Conservation (phyloP, 1,284 basidiomycete species). For the Rhodotorula mucilaginosa region DNA sequence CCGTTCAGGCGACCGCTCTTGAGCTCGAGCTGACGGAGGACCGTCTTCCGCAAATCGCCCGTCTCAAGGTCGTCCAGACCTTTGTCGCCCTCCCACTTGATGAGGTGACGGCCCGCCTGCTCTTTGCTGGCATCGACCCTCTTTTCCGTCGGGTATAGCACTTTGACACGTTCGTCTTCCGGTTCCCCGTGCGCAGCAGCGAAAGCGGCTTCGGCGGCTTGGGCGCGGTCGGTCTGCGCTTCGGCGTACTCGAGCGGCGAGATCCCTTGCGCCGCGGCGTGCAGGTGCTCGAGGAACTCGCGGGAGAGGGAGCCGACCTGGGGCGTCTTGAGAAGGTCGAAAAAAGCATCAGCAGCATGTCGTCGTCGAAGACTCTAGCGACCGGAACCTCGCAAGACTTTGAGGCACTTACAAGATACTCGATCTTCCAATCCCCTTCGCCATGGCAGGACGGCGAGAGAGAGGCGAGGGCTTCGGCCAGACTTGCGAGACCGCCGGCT, state of each 20-base stretch:
- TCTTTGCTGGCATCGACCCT: not conserved
- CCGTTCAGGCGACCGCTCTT: constrained; percentile 3
- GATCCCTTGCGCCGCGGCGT: constrained; percentile 3
- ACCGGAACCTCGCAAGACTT: not conserved
- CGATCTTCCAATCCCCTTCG: constrained; percentile 3
- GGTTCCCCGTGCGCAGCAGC: not conserved
- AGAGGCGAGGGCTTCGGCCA: not conserved
- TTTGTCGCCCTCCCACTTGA: not conserved
- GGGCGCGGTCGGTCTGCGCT: not conserved
- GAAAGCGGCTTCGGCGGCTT: not conserved
- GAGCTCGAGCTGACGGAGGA: not conserved
- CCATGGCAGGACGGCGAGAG: not conserved
- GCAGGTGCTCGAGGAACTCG: constrained; percentile 5
- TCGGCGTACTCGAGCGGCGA: not conserved
- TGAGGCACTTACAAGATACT: constrained; percentile 11
- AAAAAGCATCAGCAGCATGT: not conserved
- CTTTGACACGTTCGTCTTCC: not conserved
- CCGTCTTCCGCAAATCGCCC: not conserved
- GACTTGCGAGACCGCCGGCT: constrained; percentile 8
- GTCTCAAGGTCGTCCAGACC: not conserved
- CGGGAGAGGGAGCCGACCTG: not conserved
- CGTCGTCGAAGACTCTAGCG: not conserved
- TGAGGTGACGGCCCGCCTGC: not conserved
- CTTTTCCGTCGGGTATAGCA: not conserved
- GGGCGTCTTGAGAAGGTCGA: not conserved